These are phyloP conservation scores for Globisporangium cystogenes DNA, from an alignment of 352 stramenopile species.

Conservation along the genomic window DNA sequence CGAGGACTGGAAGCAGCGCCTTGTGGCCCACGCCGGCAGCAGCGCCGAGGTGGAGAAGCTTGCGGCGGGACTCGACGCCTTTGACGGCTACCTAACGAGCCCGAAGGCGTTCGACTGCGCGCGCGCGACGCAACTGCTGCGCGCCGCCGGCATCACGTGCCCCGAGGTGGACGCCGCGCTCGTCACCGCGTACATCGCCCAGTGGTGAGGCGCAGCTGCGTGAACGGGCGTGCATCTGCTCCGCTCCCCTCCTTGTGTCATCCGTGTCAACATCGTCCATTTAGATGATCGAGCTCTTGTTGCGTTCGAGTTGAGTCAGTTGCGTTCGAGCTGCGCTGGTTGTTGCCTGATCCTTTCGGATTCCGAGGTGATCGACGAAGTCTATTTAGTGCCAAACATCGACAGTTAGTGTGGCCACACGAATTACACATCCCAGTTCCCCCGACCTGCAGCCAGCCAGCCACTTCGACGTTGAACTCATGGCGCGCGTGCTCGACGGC, in stretches of 20 bases:
- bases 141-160: conserved; percentile 29
- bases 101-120: conserved; percentile 58
- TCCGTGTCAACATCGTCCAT: too few relatives aligned
- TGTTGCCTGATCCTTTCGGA: too few relatives aligned
- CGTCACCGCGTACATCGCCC: conserved; percentile 33
- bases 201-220: conserved; percentile 18
- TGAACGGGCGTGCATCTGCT: too few relatives aligned
- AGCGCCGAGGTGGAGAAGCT: conserved; percentile 48
- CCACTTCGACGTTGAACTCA: too few relatives aligned
- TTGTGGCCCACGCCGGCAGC: conserved; percentile 9
- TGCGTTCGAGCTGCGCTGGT: too few relatives aligned
- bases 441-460: too few relatives aligned
- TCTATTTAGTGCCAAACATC: too few relatives aligned
- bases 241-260: background rate
- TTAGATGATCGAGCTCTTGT: too few relatives aligned
- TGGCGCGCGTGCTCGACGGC: conserved; percentile 29
- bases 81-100: conserved; percentile 61
- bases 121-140: conserved; percentile 40
- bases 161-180: conserved; percentile 33
- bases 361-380: too few relatives aligned
- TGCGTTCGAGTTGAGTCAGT: too few relatives aligned
- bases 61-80: conserved; percentile 50
- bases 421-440: too few relatives aligned
- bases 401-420: too few relatives aligned
- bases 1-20: conserved; percentile 32